These are phyloP conservation scores for Pythium angustatum DNA, from an alignment of 352 stramenopile genomes.

Conservation along the genomic window DNA sequence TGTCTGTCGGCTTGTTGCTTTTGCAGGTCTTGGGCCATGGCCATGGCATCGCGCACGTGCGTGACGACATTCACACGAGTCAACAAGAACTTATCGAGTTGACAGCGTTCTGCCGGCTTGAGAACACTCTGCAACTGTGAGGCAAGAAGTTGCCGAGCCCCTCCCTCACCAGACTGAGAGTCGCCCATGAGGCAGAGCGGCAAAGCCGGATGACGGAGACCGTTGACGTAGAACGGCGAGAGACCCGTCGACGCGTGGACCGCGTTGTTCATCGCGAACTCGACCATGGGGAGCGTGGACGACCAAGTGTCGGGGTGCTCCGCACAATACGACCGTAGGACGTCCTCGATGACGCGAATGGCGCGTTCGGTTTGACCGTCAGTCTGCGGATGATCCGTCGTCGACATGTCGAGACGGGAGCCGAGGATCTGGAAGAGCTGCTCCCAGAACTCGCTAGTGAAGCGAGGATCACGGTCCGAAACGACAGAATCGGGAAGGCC, in stretches of 20 bases:
- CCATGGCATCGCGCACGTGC: not conserved
- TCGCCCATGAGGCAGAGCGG: slow-evolving; percentile 9
- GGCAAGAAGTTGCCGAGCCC: slow-evolving; percentile 15
- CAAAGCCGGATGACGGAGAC: slow-evolving; percentile 11
- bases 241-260: slow-evolving; percentile 16
- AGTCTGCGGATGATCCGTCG: slow-evolving; percentile 21
- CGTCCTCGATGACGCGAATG: slow-evolving; percentile 22
- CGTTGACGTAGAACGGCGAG: slow-evolving; percentile 26
- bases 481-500: slow-evolving; percentile 5
- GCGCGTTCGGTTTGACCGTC: slow-evolving; percentile 13
- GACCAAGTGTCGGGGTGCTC: slow-evolving; percentile 1
- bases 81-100: not conserved
- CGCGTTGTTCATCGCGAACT: slow-evolving; percentile 23
- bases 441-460: slow-evolving; percentile 21
- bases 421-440: slow-evolving; percentile 13
- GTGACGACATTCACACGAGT: not conserved
- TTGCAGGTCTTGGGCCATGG: not conserved
- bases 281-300: slow-evolving; percentile 11
- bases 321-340: slow-evolving; percentile 12
- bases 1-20: slow-evolving; percentile 2
- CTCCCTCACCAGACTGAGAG: slow-evolving; percentile 14
- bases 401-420: slow-evolving; percentile 21
- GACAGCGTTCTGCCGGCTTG: not conserved
- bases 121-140: slow-evolving; percentile 1
- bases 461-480: slow-evolving; percentile 9